Percentiles rank a stretch among this genome's conserved stretches.
These are phyloP conservation scores for Piedraia hortae DNA, from an alignment of 2,329 filamentous ascomycete genomes.

Conservation along the genomic window DNA sequence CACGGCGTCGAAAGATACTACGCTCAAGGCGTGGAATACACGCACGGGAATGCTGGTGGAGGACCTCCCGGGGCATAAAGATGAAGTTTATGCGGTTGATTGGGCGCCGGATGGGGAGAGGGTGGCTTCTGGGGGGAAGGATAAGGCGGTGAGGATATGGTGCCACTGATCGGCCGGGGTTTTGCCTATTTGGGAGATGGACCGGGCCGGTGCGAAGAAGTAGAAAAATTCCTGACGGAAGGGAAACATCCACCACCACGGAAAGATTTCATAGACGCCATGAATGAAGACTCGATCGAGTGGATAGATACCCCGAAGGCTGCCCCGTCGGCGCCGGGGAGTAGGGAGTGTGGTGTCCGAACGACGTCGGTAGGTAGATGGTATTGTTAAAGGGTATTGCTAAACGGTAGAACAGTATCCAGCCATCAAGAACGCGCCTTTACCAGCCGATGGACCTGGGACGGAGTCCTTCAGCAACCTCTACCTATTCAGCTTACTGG, in stretches of 20 bases:
- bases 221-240: no score
- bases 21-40: slow-evolving; percentile 85
- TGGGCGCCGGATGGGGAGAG: slow-evolving; percentile 79
- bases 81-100: slow-evolving; percentile 82
- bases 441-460: slow-evolving; percentile 68
- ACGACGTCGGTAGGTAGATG: slow-evolving; percentile 28
- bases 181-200: no score
- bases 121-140: slow-evolving; percentile 77
- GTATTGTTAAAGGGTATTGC: not conserved
- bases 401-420: slow-evolving; percentile 31
- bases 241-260: no score
- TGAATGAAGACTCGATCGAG: slow-evolving; percentile 30
- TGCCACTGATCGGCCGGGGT: no score
- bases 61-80: slow-evolving; percentile 71
- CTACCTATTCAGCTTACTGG: slow-evolving; percentile 41
- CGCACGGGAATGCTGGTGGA: slow-evolving; percentile 52
- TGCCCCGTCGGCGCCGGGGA: slow-evolving; percentile 21
- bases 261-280: no score
- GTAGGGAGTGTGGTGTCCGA: slow-evolving; percentile 30
- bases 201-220: no score
- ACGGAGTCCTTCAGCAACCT: slow-evolving; percentile 69
- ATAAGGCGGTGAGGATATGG: slow-evolving; percentile 47
- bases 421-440: slow-evolving; percentile 75
- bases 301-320: slow-evolving; percentile 37
- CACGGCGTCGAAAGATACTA: slow-evolving; percentile 73